Evolutionary conservation across 306 rosid species (phyloP), one percentile per base, ranked within the genome.

Genomic region (Sicyos edulis): DNA sequence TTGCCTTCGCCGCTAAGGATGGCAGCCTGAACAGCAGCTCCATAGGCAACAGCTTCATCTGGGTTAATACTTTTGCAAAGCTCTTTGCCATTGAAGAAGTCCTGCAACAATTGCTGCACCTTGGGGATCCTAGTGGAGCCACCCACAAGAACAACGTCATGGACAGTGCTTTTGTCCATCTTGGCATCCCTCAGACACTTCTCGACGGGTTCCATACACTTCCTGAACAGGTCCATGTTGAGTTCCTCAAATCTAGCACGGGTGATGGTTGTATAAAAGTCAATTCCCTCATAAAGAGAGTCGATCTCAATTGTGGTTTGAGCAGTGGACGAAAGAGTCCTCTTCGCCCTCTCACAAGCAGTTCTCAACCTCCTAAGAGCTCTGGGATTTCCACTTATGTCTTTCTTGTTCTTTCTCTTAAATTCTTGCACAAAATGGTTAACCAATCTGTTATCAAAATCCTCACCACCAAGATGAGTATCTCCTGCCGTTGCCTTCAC

Each of bases 31-130:
- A 88, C 89, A 1, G 95, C 88, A 34, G 95, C 91, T 8, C 95
- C 91, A 20, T 88, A 88, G 5, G 91, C 95, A 40, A 88, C 89
- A 16, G 95, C 95, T 75, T 88, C 95, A 32, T 88, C 91, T 0
- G 95, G 95, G 74, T 88, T 88, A 20, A 86, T 88, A 10, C 88
- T 88, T 80, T 86, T 86, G 81, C 91, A 88, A 17, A 88, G 95
- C 70, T 86, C 91, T 74, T 88, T 88, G 0, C 95, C 95, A 2
- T 84, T 83, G 60, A 88, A 84, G 83, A 88, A 88, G 9, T 88
- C 89, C 22, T 88, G 91, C 81, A 88, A 83, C 2, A 88, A 47
- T 15, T 84, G 87, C 70, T 88, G 95, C 42, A 88, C 95, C 50
- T 88, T 88, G 0, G 91, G 95, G 71, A 88, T 86, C 6, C 95